phyloP scores from a whole-genome alignment of 768 basidiomycete species.

The Phaffia tasmanica region DNA sequence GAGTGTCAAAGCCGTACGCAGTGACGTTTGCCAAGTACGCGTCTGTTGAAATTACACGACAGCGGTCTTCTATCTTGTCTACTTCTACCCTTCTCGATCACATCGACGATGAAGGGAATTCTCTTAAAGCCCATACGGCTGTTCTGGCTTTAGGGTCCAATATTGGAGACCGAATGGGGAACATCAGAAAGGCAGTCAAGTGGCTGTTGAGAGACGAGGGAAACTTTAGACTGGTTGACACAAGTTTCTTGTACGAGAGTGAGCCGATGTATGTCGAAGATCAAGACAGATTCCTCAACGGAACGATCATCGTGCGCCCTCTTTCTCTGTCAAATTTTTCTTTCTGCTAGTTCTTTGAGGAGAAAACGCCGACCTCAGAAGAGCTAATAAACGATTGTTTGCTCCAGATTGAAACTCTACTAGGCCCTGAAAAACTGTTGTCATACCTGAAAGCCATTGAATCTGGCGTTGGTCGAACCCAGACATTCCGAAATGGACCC shows the following conservation, averaged over 20 bases:
- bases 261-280: slow-evolving; percentile 91
- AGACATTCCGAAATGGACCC: slow-evolving; percentile 72
- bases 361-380: not conserved
- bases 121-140: slow-evolving; percentile 33
- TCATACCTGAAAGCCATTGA: slow-evolving; percentile 63
- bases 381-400: not conserved
- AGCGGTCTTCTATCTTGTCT: slow-evolving; percentile 30
- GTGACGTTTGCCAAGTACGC: slow-evolving; percentile 56
- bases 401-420: slow-evolving; percentile 61
- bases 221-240: slow-evolving; percentile 49
- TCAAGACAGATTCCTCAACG: slow-evolving; percentile 79
- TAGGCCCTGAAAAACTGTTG: slow-evolving; percentile 53
- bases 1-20: slow-evolving; percentile 61
- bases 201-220: slow-evolving; percentile 49
- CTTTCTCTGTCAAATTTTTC: slow-evolving; percentile 3
- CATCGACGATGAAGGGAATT: not conserved
- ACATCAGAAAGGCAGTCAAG: slow-evolving; percentile 67
- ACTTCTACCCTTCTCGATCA: not conserved
- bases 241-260: slow-evolving; percentile 86
- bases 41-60: slow-evolving; percentile 49
- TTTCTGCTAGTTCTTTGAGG: not conserved
- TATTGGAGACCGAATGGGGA: slow-evolving; percentile 69
- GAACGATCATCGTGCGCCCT: slow-evolving; percentile 66
- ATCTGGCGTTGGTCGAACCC: slow-evolving; percentile 58
- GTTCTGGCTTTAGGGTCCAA: slow-evolving; percentile 82